phyloP scores from a whole-genome alignment of 441 rosid genomes.

The Hura crepitans region DNA sequence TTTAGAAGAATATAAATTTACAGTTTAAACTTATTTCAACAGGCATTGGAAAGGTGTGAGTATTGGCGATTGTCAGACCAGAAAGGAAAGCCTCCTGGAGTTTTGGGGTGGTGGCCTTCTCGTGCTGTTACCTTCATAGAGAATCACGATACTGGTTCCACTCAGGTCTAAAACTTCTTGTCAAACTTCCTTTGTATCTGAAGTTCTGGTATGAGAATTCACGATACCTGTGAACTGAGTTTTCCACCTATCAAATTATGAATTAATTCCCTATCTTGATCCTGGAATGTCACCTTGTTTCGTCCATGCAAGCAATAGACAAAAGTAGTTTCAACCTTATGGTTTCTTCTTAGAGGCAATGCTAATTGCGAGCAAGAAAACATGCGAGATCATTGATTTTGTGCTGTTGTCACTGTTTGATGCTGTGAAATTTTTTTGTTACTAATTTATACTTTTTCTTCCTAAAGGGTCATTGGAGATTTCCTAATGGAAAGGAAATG shows the following conservation, averaged over 20 bases:
- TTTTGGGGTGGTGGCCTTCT: slow-evolving; percentile 99
- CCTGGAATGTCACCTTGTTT: background rate
- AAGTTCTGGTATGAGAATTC: background rate
- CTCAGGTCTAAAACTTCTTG: slow-evolving; percentile 59
- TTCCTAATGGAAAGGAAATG: slow-evolving; percentile 89
- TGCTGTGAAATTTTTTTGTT: slow-evolving; percentile 10
- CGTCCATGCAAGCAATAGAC: background rate
- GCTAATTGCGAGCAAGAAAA: background rate
- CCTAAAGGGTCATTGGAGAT: slow-evolving; percentile 94
- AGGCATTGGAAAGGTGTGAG: slow-evolving; percentile 82
- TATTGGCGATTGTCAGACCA: slow-evolving; percentile 89
- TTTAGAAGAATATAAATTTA: slow-evolving; percentile 9
- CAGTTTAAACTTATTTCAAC: slow-evolving; percentile 5
- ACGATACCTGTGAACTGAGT: background rate
- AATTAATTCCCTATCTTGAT: slow-evolving; percentile 9
- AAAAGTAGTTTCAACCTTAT: background rate
- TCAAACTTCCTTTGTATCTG: background rate
- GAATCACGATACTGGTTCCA: slow-evolving; percentile 98
- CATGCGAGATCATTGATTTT: background rate
- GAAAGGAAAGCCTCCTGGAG: slow-evolving; percentile 93
- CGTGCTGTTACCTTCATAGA: slow-evolving; percentile 96
- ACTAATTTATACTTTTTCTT: slow-evolving; percentile 1
- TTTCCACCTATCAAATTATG: background rate
- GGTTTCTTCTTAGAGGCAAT: background rate
- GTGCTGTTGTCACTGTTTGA: background rate